phyloP scores from a whole-genome alignment of 75 land plant genomes.

The Adiantum capillusveneris region DNA sequence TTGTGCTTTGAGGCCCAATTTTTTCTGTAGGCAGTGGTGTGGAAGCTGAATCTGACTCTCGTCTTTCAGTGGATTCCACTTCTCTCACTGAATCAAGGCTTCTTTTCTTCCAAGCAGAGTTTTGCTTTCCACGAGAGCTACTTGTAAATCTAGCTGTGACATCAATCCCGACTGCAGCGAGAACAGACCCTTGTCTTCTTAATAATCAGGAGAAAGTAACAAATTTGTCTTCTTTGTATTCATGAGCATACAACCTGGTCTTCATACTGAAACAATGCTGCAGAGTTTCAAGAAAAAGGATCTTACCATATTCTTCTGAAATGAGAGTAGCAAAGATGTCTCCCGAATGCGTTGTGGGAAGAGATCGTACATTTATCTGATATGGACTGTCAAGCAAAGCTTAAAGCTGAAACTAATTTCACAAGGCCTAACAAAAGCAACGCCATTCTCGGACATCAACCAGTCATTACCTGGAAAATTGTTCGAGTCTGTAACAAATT shows the following conservation, averaged over 20 bases:
- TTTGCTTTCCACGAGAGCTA: neutral
- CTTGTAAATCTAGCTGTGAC: neutral
- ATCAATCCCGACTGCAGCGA: slow-evolving; percentile 1
- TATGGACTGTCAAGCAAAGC: slow-evolving; percentile 58
- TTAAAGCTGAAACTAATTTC: neutral
- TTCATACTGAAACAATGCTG: too few species aligned
- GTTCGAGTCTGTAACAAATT: slow-evolving; percentile 26
- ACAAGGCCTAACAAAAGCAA: too few species aligned
- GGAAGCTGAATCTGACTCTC: too few species aligned
- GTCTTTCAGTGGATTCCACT: neutral
- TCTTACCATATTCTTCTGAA: slow-evolving; percentile 75
- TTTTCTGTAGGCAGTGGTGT: neutral
- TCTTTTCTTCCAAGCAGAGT: neutral
- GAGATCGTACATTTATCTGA: slow-evolving; percentile 31
- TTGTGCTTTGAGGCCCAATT: neutral
- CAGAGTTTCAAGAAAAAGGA: too few species aligned
- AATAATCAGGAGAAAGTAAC: too few species aligned
- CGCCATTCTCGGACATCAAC: neutral
- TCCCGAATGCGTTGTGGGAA: slow-evolving; percentile 27
- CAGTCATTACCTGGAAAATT: slow-evolving; percentile 27
- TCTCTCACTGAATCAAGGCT: neutral
- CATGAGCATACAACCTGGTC: too few species aligned
- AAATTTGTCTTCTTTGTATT: neutral
- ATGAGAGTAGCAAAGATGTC: slow-evolving; percentile 59
- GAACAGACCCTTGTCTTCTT: neutral